These are phyloP conservation scores for Coemansia sp. DNA, from an alignment of 192 early-diverging fungal species.

Conservation along the genomic window DNA sequence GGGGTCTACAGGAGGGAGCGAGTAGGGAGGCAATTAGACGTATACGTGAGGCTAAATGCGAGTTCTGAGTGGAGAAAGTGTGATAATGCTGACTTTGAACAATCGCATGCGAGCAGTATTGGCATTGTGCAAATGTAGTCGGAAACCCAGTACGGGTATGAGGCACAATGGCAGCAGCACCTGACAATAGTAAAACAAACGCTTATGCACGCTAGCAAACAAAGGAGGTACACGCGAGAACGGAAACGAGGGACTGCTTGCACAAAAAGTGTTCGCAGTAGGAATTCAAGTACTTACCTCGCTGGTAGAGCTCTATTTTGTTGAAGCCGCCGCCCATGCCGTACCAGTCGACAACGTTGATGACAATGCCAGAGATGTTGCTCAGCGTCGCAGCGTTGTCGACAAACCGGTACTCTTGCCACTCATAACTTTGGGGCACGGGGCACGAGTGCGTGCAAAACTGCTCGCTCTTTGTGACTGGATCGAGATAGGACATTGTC, in stretches of 20 bases:
- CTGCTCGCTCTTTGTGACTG: constrained; percentile 33
- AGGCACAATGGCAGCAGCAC: constrained; percentile 2
- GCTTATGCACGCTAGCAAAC: background rate
- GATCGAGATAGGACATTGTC: constrained; percentile 65
- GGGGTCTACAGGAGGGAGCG: constrained; percentile 24
- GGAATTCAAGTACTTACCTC: constrained; percentile 31
- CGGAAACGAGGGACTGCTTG: background rate
- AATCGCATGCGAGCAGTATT: background rate
- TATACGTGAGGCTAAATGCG: background rate
- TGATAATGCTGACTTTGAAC: background rate
- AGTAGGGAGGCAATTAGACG: background rate
- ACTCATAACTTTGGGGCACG: constrained; percentile 32
- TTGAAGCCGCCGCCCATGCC: constrained; percentile 54
- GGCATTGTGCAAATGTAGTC: constrained; percentile 4
- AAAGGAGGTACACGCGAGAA: background rate
- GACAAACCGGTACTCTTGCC: constrained; percentile 53
- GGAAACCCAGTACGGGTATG: constrained; percentile 1
- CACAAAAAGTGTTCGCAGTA: constrained; percentile 2
- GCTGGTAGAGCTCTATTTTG: constrained; percentile 51
- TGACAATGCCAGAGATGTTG: constrained; percentile 55
- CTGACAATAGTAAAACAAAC: constrained; percentile 3
- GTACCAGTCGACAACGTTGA: constrained; percentile 61
- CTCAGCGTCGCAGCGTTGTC: constrained; percentile 43
- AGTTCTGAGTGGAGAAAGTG: background rate
- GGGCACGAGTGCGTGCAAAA: constrained; percentile 50